Conservation (phyloP, 371 early-diverging fungal species). For the Hamiltosporidium magnivora region DNA sequence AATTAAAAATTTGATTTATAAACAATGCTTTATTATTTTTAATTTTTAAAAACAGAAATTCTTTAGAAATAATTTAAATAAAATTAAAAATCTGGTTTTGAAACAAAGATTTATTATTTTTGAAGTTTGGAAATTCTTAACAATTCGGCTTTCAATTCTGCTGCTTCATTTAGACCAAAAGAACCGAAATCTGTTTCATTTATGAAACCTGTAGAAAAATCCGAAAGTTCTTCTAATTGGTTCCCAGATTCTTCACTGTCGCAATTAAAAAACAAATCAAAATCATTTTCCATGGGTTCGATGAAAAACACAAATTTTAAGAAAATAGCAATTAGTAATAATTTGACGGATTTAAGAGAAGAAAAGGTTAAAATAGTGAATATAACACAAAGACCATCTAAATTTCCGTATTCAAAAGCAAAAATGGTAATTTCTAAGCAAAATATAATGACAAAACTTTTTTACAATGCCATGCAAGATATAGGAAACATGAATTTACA, state of each 20-base stretch:
- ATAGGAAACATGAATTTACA: background rate
- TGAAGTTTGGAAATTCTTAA: background rate
- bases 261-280: conserved; percentile 1
- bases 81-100: too few species aligned
- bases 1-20: too few species aligned
- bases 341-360: background rate
- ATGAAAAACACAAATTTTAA: conserved; percentile 9
- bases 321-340: conserved; percentile 5
- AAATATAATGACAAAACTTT: background rate
- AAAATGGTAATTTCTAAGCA: background rate
- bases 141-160: conserved; percentile 1
- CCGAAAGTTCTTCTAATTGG: background rate
- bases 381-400: background rate
- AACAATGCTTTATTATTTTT: too few species aligned
- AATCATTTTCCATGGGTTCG: background rate
- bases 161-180: background rate
- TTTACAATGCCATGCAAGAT: background rate
- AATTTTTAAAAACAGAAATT: too few species aligned
- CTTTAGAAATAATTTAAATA: too few species aligned
- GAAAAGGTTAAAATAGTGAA: background rate
- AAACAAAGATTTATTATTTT: too few species aligned
- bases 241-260: background rate
- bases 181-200: background rate
- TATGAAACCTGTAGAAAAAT: background rate
- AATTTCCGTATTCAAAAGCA: background rate